phyloP scores from a whole-genome alignment of 2,329 filamentous ascomycete genomes.

The Daldinia sp. region DNA sequence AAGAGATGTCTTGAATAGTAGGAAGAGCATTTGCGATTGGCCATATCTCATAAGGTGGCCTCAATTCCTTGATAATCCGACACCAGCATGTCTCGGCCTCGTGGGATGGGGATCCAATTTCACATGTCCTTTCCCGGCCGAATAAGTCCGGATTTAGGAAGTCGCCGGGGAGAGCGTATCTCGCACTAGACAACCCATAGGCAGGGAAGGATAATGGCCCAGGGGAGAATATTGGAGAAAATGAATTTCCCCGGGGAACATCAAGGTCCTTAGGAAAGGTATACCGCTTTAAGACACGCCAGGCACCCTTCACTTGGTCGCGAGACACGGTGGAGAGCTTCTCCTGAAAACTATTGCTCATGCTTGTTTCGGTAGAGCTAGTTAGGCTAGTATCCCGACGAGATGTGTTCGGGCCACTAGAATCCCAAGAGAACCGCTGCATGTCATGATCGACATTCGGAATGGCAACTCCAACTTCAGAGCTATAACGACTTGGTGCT shows the following conservation, averaged over 20 bases:
- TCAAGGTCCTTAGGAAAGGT: slow-evolving; percentile 44
- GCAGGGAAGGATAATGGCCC: slow-evolving; percentile 11
- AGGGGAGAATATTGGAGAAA: slow-evolving; percentile 27
- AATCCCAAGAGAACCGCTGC: slow-evolving; percentile 9
- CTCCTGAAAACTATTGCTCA: slow-evolving; percentile 36
- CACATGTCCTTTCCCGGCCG: slow-evolving; percentile 14
- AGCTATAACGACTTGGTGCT: slow-evolving; percentile 4
- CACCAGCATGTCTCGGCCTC: slow-evolving; percentile 47
- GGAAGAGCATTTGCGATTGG: slow-evolving; percentile 31
- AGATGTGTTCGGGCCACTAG: slow-evolving; percentile 17
- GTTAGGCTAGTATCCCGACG: slow-evolving; percentile 43
- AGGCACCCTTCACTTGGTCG: slow-evolving; percentile 36
- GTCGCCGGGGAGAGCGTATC: slow-evolving; percentile 58
- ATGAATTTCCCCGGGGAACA: slow-evolving; percentile 22
- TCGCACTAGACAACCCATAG: slow-evolving; percentile 42
- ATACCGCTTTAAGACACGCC: slow-evolving; percentile 43
- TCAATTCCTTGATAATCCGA: slow-evolving; percentile 38
- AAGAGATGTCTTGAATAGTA: slow-evolving; percentile 38
- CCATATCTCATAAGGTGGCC: slow-evolving; percentile 24
- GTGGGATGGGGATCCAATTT: slow-evolving; percentile 42
- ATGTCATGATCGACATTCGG: not conserved
- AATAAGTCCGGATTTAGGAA: slow-evolving; percentile 51
- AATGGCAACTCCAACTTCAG: slow-evolving; percentile 1
- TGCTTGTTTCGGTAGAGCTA: slow-evolving; percentile 42
- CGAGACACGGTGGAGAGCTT: slow-evolving; percentile 37